Percentiles rank a stretch among this genome's conserved stretches.
These are phyloP conservation scores for Tetrahymena elliotti DNA, from an alignment of 73 alveolate species.

Conservation along the genomic window DNA sequence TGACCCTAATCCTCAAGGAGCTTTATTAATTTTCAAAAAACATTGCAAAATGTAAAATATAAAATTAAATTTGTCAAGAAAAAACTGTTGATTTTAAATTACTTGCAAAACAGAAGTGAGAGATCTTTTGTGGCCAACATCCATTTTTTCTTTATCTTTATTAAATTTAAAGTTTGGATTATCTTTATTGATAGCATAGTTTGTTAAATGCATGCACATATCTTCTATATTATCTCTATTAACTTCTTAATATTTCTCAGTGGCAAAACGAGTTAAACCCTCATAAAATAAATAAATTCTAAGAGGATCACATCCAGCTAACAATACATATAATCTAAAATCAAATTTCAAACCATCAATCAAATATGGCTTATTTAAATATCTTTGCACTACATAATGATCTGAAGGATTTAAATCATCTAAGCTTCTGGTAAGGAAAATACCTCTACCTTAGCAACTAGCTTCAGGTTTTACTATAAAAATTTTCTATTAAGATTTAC, in stretches of 20 bases:
- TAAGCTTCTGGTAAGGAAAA: conserved; percentile 71
- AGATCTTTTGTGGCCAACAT: conserved; percentile 68
- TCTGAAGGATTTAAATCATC: conserved; percentile 78
- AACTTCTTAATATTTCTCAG: conserved; percentile 64
- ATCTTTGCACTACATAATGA: conserved; percentile 81
- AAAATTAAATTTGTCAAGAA: not conserved
- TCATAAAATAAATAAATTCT: conserved; percentile 80
- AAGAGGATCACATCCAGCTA: conserved; percentile 81
- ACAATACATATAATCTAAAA: conserved; percentile 80
- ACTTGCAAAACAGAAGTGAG: conserved; percentile 28
- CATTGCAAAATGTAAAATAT: not conserved
- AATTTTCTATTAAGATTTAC: conserved; percentile 29
- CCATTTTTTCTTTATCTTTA: conserved; percentile 49
- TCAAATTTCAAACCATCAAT: conserved; percentile 92
- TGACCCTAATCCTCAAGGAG: conserved; percentile 42
- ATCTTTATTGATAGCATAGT: conserved; percentile 79
- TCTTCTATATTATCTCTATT: conserved; percentile 47
- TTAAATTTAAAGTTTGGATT: conserved; percentile 51
- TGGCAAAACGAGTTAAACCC: conserved; percentile 88
- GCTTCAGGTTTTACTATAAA: conserved; percentile 93
- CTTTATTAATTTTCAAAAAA: not conserved
- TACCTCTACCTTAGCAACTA: conserved; percentile 90
- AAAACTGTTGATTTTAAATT: not conserved
- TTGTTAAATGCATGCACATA: conserved; percentile 81
- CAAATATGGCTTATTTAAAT: conserved; percentile 81